Percentiles rank a stretch among this genome's conserved stretches.
Conservation (phyloP, 1,139 yeast genomes). For the Saccharomyces pastorianus region DNA sequence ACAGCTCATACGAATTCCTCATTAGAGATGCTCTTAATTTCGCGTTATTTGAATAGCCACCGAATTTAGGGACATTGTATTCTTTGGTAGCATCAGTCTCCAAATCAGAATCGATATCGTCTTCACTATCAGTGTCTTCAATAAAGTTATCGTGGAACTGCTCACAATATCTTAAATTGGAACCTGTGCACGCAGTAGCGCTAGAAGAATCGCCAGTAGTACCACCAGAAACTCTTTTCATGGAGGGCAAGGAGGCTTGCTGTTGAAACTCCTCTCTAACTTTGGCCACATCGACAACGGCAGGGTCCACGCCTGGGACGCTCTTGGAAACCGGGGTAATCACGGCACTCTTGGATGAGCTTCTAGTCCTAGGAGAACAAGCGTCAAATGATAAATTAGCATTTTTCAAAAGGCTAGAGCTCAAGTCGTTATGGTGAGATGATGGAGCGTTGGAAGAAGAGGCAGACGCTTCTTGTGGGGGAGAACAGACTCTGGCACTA, state of each 20-base stretch:
- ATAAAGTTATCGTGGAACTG: no score
- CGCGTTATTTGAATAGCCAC: constrained; percentile 55
- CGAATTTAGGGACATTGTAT: constrained; percentile 50
- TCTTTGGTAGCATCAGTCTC: constrained; percentile 4
- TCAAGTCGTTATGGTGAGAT: constrained; percentile 1
- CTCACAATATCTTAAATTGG: no score
- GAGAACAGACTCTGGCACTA: not conserved
- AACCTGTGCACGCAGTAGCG: no score
- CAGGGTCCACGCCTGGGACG: constrained; percentile 15
- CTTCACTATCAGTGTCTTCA: no score
- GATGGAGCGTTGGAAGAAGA: not conserved
- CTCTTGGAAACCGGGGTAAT: constrained; percentile 19
- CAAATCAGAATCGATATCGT: no score
- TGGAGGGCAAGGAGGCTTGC: constrained; percentile 18
- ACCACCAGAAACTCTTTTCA: constrained; percentile 21
- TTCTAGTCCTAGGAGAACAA: constrained; percentile 6
- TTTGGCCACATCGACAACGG: constrained; percentile 19
- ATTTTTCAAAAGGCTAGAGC: not conserved
- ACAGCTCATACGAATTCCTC: constrained; percentile 42
- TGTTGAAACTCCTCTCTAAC: constrained; percentile 15
- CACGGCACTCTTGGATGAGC: constrained; percentile 12
- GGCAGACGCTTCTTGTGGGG: not conserved
- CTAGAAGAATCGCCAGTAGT: constrained; percentile 9
- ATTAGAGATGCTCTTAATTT: constrained; percentile 35
- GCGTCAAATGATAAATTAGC: constrained; percentile 13